These are phyloP conservation scores for Ceratobasidium sp. DNA, from an alignment of 1,284 basidiomycete genomes.

Conservation along the genomic window DNA sequence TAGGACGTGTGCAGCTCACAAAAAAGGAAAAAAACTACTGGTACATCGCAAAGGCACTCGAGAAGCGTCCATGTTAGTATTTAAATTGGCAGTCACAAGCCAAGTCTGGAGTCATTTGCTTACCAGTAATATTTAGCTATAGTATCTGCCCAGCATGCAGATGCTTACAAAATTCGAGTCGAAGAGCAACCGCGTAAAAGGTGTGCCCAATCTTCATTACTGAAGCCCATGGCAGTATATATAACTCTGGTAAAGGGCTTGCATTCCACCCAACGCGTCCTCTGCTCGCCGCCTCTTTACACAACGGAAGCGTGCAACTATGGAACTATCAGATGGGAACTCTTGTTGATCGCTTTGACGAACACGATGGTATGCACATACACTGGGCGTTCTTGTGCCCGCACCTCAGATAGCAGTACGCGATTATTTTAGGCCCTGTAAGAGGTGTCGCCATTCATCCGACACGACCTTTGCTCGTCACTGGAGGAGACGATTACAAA, in stretches of 20 bases:
- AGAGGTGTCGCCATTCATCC: constrained; percentile 96
- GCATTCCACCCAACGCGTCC: constrained; percentile 93
- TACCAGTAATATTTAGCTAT: constrained; percentile 4
- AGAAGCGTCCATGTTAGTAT: constrained; percentile 5
- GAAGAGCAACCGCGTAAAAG: constrained; percentile 99
- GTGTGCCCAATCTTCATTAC: constrained; percentile 57
- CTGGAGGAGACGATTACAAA: constrained; percentile 99
- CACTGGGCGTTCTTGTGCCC: neutral
- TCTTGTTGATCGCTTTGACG: constrained; percentile 96
- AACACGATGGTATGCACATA: constrained; percentile 85
- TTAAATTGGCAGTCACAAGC: neutral
- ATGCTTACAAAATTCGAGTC: constrained; percentile 93
- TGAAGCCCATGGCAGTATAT: constrained; percentile 35
- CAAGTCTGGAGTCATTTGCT: neutral
- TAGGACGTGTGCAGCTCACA: neutral
- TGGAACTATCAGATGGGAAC: constrained; percentile 99
- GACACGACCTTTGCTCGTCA: constrained; percentile 89
- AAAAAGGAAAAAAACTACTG: neutral
- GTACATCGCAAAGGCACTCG: neutral
- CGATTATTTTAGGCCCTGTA: constrained; percentile 76
- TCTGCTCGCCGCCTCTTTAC: constrained; percentile 90
- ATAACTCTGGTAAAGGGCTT: constrained; percentile 60
- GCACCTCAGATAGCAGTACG: neutral
- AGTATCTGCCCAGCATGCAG: constrained; percentile 54
- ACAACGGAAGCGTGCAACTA: constrained; percentile 98